These are phyloP conservation scores for Starmera dryadoides DNA, from an alignment of 805 yeast genomes.

Conservation along the genomic window DNA sequence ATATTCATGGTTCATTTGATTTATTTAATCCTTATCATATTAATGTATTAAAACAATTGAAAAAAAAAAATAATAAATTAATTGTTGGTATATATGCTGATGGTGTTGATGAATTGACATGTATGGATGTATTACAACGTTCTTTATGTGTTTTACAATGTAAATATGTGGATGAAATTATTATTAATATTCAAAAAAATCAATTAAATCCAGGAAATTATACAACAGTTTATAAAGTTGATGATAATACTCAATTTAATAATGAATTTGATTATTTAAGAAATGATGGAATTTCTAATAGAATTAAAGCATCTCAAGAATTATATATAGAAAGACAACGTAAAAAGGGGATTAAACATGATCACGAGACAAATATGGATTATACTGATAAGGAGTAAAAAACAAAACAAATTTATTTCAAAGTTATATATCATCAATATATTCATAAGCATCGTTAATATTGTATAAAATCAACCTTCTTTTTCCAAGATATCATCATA, in stretches of 20 bases:
- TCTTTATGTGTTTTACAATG: constrained; percentile 86
- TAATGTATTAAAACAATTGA: constrained; percentile 50
- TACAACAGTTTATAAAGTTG: constrained; percentile 23
- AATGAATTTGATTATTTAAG: constrained; percentile 63
- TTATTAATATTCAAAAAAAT: constrained; percentile 31
- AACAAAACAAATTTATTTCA: background rate
- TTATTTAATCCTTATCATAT: constrained; percentile 92
- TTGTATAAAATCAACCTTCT: background rate
- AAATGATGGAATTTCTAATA: constrained; percentile 61
- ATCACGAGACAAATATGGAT: constrained; percentile 30
- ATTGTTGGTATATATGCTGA: constrained; percentile 70
- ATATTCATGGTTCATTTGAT: constrained; percentile 84
- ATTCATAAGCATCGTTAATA: no score
- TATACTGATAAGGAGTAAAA: background rate
- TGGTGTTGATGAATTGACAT: constrained; percentile 66
- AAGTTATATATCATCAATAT: no score
- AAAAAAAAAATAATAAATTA: constrained; percentile 27
- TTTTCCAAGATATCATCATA: constrained; percentile 1
- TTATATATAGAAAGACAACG: constrained; percentile 82
- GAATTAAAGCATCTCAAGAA: constrained; percentile 63
- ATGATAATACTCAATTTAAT: constrained; percentile 23
- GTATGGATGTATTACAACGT: constrained; percentile 85
- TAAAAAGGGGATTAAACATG: constrained; percentile 77
- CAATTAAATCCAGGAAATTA: background rate
- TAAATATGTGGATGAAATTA: constrained; percentile 69